Conservation (phyloP, 2,329 filamentous ascomycete genomes). For the Akanthomyces uredinophilus region DNA sequence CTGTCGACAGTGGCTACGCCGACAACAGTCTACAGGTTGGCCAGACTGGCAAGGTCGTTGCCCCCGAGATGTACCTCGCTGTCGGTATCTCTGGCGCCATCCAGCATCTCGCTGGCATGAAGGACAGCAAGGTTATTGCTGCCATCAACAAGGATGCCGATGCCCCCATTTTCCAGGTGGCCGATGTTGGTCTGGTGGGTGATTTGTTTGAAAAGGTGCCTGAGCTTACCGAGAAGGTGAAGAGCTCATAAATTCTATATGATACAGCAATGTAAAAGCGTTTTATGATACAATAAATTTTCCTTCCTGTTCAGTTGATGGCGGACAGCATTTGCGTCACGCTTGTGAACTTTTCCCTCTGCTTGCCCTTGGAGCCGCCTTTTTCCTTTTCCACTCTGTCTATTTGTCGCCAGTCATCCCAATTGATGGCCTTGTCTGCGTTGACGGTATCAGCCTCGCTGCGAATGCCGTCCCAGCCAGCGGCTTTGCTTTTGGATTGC, state of each 20-base stretch:
- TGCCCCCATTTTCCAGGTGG: slow-evolving; percentile 96
- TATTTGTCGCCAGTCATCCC: slow-evolving; percentile 81
- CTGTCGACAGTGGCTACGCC: slow-evolving; percentile 94
- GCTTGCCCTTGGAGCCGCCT: slow-evolving; percentile 66
- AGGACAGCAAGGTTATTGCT: slow-evolving; percentile 99
- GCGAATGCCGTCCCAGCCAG: slow-evolving; percentile 74
- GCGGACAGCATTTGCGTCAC: slow-evolving; percentile 54
- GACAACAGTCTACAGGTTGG: slow-evolving; percentile 98
- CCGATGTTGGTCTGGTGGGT: slow-evolving; percentile 90
- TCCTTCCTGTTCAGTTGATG: slow-evolving; percentile 30
- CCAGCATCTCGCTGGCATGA: slow-evolving; percentile 98
- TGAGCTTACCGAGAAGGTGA: slow-evolving; percentile 92
- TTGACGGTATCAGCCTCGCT: slow-evolving; percentile 47
- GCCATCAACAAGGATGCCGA: slow-evolving; percentile 98
- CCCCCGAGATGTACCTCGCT: slow-evolving; percentile 89
- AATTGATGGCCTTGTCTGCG: slow-evolving; percentile 62
- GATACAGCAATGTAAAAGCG: slow-evolving; percentile 19
- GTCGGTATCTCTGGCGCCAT: slow-evolving; percentile 96
- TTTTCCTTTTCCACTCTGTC: slow-evolving; percentile 68
- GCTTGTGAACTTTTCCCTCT: slow-evolving; percentile 64
- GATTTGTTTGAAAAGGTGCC: slow-evolving; percentile 95
- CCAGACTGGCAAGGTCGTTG: slow-evolving; percentile 98
- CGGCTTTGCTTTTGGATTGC: slow-evolving; percentile 14
- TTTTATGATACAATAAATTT: slow-evolving; percentile 23
- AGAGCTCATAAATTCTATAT: slow-evolving; percentile 41